A percentile compares a stretch with the other conserved stretches of the same genome.
Evolutionary conservation across 2,329 filamentous ascomycete species (phyloP).

Genomic region (Ophiostoma ips): DNA sequence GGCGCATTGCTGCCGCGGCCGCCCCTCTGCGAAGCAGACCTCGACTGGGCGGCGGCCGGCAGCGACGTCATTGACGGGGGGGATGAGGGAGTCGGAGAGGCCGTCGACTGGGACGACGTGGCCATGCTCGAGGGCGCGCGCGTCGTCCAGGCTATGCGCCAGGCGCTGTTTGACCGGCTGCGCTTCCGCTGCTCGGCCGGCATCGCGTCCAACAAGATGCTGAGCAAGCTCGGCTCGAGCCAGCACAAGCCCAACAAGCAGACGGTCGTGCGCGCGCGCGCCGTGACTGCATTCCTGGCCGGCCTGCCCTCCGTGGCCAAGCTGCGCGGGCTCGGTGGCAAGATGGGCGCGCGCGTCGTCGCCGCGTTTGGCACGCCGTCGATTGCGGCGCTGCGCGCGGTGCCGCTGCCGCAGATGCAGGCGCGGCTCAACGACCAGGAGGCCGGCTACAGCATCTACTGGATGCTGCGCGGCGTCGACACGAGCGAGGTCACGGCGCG

Average conservation of each 20-base stretch:
- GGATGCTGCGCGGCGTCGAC: constrained; percentile 75
- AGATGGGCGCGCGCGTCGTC: constrained; percentile 76
- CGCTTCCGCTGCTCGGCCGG: constrained; percentile 88
- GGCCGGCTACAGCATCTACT: constrained; percentile 73
- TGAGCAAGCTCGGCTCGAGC: constrained; percentile 83
- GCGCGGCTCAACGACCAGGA: constrained; percentile 61
- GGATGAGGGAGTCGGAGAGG: not conserved
- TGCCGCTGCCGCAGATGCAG: constrained; percentile 64
- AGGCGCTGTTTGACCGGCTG: constrained; percentile 52
- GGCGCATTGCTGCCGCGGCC: constrained; percentile 60
- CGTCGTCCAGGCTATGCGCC: constrained; percentile 66
- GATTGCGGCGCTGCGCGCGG: constrained; percentile 58
- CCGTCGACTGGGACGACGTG: constrained; percentile 91
- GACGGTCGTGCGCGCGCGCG: constrained; percentile 81
- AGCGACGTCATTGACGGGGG: constrained; percentile 9
- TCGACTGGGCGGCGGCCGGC: constrained; percentile 12
- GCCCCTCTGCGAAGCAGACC: constrained; percentile 14
- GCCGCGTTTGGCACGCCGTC: constrained; percentile 69
- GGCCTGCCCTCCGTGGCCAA: constrained; percentile 91
- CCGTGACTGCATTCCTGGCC: constrained; percentile 62
- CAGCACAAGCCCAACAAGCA: constrained; percentile 91
- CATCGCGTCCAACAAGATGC: constrained; percentile 77
- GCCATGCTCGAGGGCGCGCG: constrained; percentile 76
- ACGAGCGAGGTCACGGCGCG: constrained; percentile 76
- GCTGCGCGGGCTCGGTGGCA: constrained; percentile 88